Percentiles rank a stretch among this genome's conserved stretches.
These are phyloP conservation scores for Furcasterigmium sp. DNA, from an alignment of 2,329 filamentous ascomycete species.

Conservation along the genomic window DNA sequence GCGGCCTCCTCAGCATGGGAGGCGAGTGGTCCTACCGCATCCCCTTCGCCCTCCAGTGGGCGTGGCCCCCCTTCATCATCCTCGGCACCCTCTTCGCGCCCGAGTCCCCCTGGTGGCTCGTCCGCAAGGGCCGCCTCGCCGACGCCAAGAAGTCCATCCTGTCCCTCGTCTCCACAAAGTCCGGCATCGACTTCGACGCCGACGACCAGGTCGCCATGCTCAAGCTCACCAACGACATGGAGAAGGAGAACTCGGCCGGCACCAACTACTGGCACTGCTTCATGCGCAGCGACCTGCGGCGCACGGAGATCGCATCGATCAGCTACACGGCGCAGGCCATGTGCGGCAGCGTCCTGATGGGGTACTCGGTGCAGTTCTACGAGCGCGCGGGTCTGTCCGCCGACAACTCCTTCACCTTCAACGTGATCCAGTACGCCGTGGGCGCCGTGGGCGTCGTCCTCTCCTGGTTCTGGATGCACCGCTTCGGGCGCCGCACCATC, in stretches of 20 bases:
- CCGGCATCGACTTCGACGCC: slow-evolving; percentile 24
- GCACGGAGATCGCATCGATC: slow-evolving; percentile 37
- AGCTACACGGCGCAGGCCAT: slow-evolving; percentile 34
- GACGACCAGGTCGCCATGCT: slow-evolving; percentile 46
- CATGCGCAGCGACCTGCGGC: slow-evolving; percentile 36
- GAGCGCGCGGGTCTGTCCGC: slow-evolving; percentile 34
- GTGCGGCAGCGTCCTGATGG: slow-evolving; percentile 30
- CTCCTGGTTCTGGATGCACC: slow-evolving; percentile 38
- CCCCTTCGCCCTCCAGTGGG: slow-evolving; percentile 44
- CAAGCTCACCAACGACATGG: slow-evolving; percentile 43
- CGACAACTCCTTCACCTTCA: slow-evolving; percentile 31
- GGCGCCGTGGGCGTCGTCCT: slow-evolving; percentile 37
- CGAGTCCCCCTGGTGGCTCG: slow-evolving; percentile 46
- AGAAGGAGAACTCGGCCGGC: slow-evolving; percentile 32
- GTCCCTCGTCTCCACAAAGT: slow-evolving; percentile 28
- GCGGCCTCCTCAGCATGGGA: slow-evolving; percentile 27
- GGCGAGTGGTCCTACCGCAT: slow-evolving; percentile 41
- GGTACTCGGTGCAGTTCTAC: slow-evolving; percentile 34
- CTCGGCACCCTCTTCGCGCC: slow-evolving; percentile 37
- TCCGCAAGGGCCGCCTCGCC: slow-evolving; percentile 31
- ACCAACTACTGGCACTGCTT: slow-evolving; percentile 42
- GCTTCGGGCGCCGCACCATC: slow-evolving; percentile 38
- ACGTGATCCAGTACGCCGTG: slow-evolving; percentile 36
- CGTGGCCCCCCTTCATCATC: slow-evolving; percentile 39
- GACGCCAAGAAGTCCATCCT: slow-evolving; percentile 32